phyloP scores from a whole-genome alignment of 2,329 filamentous ascomycete species.

The Incumbomyces lentus region DNA sequence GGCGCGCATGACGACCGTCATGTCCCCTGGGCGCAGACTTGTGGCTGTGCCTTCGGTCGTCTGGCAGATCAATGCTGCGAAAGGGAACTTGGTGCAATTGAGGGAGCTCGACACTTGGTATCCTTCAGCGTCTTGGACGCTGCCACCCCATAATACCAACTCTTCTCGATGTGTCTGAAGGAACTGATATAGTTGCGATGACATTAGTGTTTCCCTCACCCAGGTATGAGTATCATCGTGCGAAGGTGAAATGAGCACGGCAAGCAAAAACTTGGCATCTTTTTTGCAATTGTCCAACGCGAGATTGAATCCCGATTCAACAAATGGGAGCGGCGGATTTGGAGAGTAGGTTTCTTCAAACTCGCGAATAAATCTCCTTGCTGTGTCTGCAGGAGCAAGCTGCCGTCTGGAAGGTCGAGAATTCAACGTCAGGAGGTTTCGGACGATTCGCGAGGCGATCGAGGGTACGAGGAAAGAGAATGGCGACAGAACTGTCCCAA shows the following conservation, averaged over 20 bases:
- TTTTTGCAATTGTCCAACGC: slow-evolving; percentile 82
- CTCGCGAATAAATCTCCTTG: slow-evolving; percentile 77
- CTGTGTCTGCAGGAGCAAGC: slow-evolving; percentile 75
- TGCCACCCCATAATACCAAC: slow-evolving; percentile 84
- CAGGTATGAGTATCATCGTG: slow-evolving; percentile 85
- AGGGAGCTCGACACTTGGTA: slow-evolving; percentile 86
- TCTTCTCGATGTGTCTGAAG: slow-evolving; percentile 66
- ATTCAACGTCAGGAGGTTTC: slow-evolving; percentile 64
- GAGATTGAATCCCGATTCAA: slow-evolving; percentile 83
- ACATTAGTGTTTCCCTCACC: slow-evolving; percentile 69
- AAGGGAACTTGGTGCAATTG: slow-evolving; percentile 85
- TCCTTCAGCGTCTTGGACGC: slow-evolving; percentile 83
- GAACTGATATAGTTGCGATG: slow-evolving; percentile 62
- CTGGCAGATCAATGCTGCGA: slow-evolving; percentile 73
- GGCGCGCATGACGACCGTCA: slow-evolving; percentile 78
- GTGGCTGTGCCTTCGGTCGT: slow-evolving; percentile 56
- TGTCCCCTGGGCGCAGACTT: slow-evolving; percentile 55
- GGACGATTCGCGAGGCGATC: slow-evolving; percentile 50
- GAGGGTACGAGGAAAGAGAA: slow-evolving; percentile 64
- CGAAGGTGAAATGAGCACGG: slow-evolving; percentile 79
- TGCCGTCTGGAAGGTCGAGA: slow-evolving; percentile 52
- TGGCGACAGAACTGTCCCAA: slow-evolving; percentile 61
- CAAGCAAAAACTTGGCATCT: slow-evolving; percentile 83
- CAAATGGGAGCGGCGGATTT: slow-evolving; percentile 58
- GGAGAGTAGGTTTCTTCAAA: slow-evolving; percentile 88